Evolutionary conservation across 2,329 filamentous ascomycete species (phyloP), one percentile per base, ranked within the genome.

Genomic region (Fusarium sublunatum): DNA sequence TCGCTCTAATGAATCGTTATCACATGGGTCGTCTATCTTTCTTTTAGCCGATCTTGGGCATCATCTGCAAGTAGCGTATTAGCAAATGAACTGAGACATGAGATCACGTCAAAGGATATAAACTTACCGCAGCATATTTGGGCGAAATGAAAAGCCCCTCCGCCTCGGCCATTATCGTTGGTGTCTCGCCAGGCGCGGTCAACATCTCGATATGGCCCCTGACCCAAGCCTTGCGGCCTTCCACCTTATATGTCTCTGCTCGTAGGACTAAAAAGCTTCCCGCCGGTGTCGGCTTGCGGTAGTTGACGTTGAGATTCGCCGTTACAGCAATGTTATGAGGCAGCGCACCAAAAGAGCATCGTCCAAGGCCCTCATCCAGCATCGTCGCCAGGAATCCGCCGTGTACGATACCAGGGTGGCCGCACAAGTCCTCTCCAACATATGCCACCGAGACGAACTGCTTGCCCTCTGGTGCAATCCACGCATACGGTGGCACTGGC

Each of bases 141-240:
- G 94, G 93, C 77, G 95, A 92, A 70, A 98, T 85, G 74, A 96
- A 98, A 67, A 99, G 78, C 3, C 90, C 93, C 73, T 90, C 90
- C 0, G 92, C 94, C 77, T 96, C 91, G 7, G 90, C 92, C 57
- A 97, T 76, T 43, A 93, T 83, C 13, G 83, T 77, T 1, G 88
- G 88, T 68, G 83, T 81, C 76, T 88, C 84, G 8, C 86, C 86
- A 31, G 67, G 79, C 80, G 82, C 56, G 7, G 86, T 85, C 59
- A 98, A 77, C 52, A 91, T 89, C 83, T 97, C 93, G 70, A 98
- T 88, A 68, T 87, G 86, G 2, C 92, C 95, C 78, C 91, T 89
- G 1, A 97, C 92, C 92, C 92, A 97, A 11, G 93, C 94, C 81
- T 98, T 98, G 61, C 95, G 84, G 1, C 95, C 94, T 73, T 98